Base-by-base conservation (phyloP, 2,329 filamentous ascomycete genomes). In the Lecanosticta acicola region DNA sequence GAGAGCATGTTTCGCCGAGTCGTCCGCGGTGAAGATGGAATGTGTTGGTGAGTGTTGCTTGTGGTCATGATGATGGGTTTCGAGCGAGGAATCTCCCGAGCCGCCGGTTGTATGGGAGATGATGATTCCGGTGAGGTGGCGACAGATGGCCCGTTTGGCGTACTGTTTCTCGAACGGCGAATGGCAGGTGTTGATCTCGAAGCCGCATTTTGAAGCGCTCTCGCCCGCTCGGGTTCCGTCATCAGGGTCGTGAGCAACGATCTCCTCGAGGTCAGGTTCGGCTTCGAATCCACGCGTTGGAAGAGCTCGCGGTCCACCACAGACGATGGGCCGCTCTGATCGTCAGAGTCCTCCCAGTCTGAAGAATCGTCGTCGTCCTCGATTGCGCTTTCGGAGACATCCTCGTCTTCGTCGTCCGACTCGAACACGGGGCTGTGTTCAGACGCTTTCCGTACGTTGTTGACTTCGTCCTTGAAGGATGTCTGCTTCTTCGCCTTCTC, bases 1-100 rank as follows among this genome's bases (percentile, higher is more conserved):
- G 87, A 85, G 46, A 98, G 78, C 93, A 98, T 98, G 68, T 96
- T 94, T 50, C 90, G 81, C 41, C 93, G 81, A 0, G 90, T 96
- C 0, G 91, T 96, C 47, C 89, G 81, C 3, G 93, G 93, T 3
- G 93, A 97, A 54, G 95, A 77, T 10, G 61, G 51, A 8, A 60
- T 49, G 24, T 57, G 51, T 20, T 87, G 84, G 54, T 85, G 80
- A 4, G 72, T 72, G 46, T 82, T 82, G n/a, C 78, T 78, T 16
- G 84, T 78, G 11, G 81, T 83, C 62, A 83, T 79, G 60, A 83
- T 79, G 61, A 95, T 95, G 20, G 90, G 88, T 66, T 91, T 88
- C 1, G 87, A 83, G 35, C 84, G 78, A 34, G 85, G 40, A 3
- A 48, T 45, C n/a, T 55, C 50, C 17, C 51, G 51, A 18, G 41